Evolutionary conservation across 2,329 filamentous ascomycete genomes (phyloP).

Genomic region (Dothideomycetes sp.): DNA sequence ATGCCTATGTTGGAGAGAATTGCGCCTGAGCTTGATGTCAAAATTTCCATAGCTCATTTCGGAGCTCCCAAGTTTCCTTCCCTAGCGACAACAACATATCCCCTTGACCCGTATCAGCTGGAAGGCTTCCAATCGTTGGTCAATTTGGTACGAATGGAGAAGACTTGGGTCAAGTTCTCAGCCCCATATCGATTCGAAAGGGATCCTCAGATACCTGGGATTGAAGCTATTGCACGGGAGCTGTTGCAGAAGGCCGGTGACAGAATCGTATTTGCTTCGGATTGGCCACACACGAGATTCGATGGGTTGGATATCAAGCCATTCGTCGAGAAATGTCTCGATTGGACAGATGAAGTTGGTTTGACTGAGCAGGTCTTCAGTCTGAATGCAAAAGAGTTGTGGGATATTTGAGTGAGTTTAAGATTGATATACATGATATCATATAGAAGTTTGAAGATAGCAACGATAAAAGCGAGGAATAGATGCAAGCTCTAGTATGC

Average conservation of each 20-base stretch:
- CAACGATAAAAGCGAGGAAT: too few relatives aligned
- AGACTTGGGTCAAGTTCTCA: constrained; percentile 50
- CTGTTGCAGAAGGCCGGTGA: constrained; percentile 38
- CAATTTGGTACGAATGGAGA: constrained; percentile 37
- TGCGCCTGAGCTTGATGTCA: constrained; percentile 39
- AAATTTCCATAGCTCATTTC: constrained; percentile 52
- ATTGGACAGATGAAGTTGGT: constrained; percentile 42
- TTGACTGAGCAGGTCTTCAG: constrained; percentile 42
- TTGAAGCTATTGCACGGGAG: constrained; percentile 43
- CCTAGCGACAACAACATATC: constrained; percentile 10
- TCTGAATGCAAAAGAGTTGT: constrained; percentile 48
- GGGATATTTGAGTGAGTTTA: too few relatives aligned
- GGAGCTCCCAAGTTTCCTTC: constrained; percentile 32
- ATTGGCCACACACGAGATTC: constrained; percentile 57
- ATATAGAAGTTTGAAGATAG: too few relatives aligned
- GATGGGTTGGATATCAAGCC: constrained; percentile 47
- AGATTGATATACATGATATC: too few relatives aligned
- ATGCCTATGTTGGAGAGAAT: constrained; percentile 42
- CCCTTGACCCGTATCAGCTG: constrained; percentile 31
- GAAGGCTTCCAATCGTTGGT: constrained; percentile 43
- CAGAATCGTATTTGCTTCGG: constrained; percentile 49
- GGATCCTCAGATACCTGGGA: constrained; percentile 32
- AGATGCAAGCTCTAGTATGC: too few relatives aligned
- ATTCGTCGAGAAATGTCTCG: constrained; percentile 45
- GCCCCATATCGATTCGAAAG: constrained; percentile 48